Evolutionary conservation across 331 rosid species (phyloP), one percentile per base, ranked within the genome.

Genomic region (Malus hybrid): DNA sequence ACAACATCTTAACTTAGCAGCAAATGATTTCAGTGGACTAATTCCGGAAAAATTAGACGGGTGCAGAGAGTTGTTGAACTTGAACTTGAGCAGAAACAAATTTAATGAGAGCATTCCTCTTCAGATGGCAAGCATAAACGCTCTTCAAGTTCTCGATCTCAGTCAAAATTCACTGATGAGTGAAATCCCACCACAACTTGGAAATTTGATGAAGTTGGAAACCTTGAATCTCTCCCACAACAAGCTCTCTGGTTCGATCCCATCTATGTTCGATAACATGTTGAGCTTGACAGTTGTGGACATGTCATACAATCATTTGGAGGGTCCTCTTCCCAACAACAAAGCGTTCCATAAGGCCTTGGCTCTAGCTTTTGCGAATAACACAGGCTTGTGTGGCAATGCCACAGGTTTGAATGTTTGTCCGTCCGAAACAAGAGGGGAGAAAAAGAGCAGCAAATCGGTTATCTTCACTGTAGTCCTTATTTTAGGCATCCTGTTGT

Each of bases 231-330:
- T 77, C 36, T 77, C 80, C 29, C 75, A 77, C 48, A 77, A 77
- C 18, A 36, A 61, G 64, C 69, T 77, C 60, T 63, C 71, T 34
- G 81, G 81, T 62, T 78, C 72, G 1, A 70, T 78, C 64, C 81
- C 81, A 18, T 46, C 66, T 16, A 19, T 28, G 14, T 77, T 77
- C 24, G 56, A 22, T 6, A 20, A 63, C 32, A 22, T 71, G 70
- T 32, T 70, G 67, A 70, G 76, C 76, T 78, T 78, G 76, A 71
- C 81, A 78, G 29, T 24, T 48, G 65, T 70, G 63, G 76, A 71
- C 29, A 71, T 61, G 7, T 78, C 71, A 8, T 71, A 46, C 50
- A 70, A 70, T 16, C 75, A 77, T 56, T 54, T 70, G 62, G 76
- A 78, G 32, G 81, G 81, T 63, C 72, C 81, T 64, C 29, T 70